phyloP scores from a whole-genome alignment of 1,284 basidiomycete genomes.

The Fomitopsis schrenkii region DNA sequence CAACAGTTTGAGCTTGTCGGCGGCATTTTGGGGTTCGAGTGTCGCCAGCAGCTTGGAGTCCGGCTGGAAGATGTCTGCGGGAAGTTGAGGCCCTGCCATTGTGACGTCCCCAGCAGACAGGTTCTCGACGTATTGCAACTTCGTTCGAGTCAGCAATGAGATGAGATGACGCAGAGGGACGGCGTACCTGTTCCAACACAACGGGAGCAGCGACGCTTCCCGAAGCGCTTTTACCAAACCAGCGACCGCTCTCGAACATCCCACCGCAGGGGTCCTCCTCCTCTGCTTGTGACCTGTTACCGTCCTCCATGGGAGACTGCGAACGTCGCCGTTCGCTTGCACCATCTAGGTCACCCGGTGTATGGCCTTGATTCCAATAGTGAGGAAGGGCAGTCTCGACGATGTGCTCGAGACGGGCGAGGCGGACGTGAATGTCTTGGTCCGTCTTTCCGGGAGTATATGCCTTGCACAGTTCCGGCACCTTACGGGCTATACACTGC shows the following conservation, averaged over 20 bases:
- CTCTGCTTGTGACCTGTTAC: slow-evolving; percentile 61
- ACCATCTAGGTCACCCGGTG: slow-evolving; percentile 29
- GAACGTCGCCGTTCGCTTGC: slow-evolving; percentile 37
- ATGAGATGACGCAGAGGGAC: background rate
- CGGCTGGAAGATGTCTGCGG: slow-evolving; percentile 18
- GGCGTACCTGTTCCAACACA: slow-evolving; percentile 70
- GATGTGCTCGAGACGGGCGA: slow-evolving; percentile 73
- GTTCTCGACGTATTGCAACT: slow-evolving; percentile 53
- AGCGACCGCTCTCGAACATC: slow-evolving; percentile 77
- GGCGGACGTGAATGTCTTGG: slow-evolving; percentile 69
- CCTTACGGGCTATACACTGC: slow-evolving; percentile 77
- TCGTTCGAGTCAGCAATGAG: background rate
- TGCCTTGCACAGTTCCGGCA: slow-evolving; percentile 79
- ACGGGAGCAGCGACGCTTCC: slow-evolving; percentile 73
- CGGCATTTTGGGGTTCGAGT: slow-evolving; percentile 68
- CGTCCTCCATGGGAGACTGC: slow-evolving; percentile 54
- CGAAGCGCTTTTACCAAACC: slow-evolving; percentile 79
- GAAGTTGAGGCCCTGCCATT: slow-evolving; percentile 14
- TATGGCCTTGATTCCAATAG: slow-evolving; percentile 42
- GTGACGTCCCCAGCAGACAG: slow-evolving; percentile 7
- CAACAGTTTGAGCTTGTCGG: slow-evolving; percentile 73
- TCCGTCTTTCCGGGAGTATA: slow-evolving; percentile 83
- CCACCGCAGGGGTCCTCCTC: slow-evolving; percentile 71
- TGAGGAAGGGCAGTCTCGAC: slow-evolving; percentile 75
- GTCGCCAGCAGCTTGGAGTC: slow-evolving; percentile 19